phyloP scores from a whole-genome alignment of 441 rosid genomes.

The Rhodomyrtus psidioides region DNA sequence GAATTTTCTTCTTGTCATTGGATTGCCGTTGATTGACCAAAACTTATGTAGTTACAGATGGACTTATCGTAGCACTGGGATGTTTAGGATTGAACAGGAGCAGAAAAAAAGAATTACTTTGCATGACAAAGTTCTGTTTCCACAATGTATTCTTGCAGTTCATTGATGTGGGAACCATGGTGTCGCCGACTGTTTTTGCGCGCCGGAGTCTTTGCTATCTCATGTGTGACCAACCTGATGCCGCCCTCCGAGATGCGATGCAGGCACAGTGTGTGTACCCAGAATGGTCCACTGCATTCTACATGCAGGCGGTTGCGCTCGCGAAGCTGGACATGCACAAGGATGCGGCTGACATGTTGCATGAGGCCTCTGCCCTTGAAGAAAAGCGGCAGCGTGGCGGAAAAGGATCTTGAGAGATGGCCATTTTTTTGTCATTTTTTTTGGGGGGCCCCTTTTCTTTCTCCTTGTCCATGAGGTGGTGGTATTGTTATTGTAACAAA shows the following conservation, averaged over 20 bases:
- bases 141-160: slow-evolving; percentile 33
- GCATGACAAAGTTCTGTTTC: neutral
- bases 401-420: slow-evolving; percentile 27
- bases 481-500: neutral
- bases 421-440: neutral
- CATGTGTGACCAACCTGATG: slow-evolving; percentile 81
- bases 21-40: neutral
- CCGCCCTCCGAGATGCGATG: slow-evolving; percentile 94
- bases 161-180: slow-evolving; percentile 81
- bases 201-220: slow-evolving; percentile 86
- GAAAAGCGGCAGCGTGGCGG: slow-evolving; percentile 69
- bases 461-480: neutral
- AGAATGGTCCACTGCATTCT: slow-evolving; percentile 96
- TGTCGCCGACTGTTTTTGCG: slow-evolving; percentile 86
- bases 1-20: neutral
- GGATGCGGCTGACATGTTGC: slow-evolving; percentile 93
- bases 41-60: neutral
- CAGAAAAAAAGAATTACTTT: neutral
- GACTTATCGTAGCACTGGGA: neutral
- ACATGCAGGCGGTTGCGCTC: slow-evolving; percentile 93
- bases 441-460: neutral
- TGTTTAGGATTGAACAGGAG: neutral
- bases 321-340: slow-evolving; percentile 92
- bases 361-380: slow-evolving; percentile 85
- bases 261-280: slow-evolving; percentile 94